A percentile compares a stretch with the other conserved stretches of the same genome.
Conservation (phyloP, 2,329 filamentous ascomycete genomes). For the Aureobasidium vineae region DNA sequence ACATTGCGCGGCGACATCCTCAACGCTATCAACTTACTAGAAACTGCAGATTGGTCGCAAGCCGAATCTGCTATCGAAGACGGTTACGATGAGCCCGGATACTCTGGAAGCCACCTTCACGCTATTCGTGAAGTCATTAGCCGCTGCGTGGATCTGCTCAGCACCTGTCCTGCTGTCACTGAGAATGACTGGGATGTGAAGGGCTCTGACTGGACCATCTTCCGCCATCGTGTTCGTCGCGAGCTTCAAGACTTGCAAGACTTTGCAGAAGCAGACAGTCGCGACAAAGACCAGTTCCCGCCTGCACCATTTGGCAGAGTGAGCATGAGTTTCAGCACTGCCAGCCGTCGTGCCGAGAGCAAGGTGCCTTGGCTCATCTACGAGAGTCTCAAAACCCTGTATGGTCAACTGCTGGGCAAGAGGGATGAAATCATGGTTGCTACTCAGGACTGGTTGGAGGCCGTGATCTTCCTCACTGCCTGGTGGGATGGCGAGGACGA, state of each 20-base stretch:
- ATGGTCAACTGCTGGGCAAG: constrained; percentile 75
- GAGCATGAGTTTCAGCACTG: constrained; percentile 64
- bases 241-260: constrained; percentile 68
- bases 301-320: constrained; percentile 42
- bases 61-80: constrained; percentile 61
- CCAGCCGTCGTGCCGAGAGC: constrained; percentile 72
- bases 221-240: constrained; percentile 70
- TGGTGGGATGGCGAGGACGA: constrained; percentile 90
- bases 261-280: constrained; percentile 72
- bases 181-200: constrained; percentile 77
- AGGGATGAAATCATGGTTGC: constrained; percentile 71
- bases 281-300: constrained; percentile 41
- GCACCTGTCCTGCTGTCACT: constrained; percentile 67
- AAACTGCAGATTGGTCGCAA: constrained; percentile 73
- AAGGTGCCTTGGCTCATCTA: constrained; percentile 89
- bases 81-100: constrained; percentile 63
- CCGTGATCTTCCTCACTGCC: constrained; percentile 73
- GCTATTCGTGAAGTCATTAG: constrained; percentile 72
- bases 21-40: constrained; percentile 66
- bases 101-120: constrained; percentile 71
- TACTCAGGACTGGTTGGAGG: constrained; percentile 90
- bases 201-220: constrained; percentile 78
- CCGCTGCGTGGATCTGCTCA: constrained; percentile 66
- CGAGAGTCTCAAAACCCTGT: constrained; percentile 76
- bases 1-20: constrained; percentile 72